phyloP scores from a whole-genome alignment of 2,329 filamentous ascomycete genomes.

The Claviceps sorghi region DNA sequence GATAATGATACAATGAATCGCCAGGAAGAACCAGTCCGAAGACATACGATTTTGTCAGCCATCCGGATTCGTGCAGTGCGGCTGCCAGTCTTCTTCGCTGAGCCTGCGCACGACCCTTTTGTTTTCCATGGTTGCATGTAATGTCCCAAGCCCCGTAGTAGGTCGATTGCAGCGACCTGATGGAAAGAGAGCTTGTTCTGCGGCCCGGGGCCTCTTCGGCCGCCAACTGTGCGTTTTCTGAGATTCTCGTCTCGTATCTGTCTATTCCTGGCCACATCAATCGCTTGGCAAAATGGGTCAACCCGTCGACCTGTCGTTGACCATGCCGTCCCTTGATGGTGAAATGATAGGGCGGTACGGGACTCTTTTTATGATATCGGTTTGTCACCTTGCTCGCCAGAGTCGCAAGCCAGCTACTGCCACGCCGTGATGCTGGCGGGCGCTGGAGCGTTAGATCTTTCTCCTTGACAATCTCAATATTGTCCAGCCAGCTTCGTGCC shows the following conservation, averaged over 20 bases:
- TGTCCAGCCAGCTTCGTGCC: constrained; percentile 52
- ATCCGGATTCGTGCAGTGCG: constrained; percentile 43
- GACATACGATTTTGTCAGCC: constrained; percentile 54
- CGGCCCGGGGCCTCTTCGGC: constrained; percentile 21
- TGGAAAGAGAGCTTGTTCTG: constrained; percentile 20
- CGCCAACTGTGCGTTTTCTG: constrained; percentile 30
- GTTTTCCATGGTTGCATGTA: constrained; percentile 15
- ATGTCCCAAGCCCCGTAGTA: constrained; percentile 32
- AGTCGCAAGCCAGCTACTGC: constrained; percentile 38
- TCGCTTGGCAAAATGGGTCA: constrained; percentile 49
- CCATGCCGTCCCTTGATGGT: constrained; percentile 40
- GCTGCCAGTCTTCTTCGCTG: constrained; percentile 41
- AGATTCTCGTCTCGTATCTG: constrained; percentile 31
- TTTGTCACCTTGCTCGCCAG: constrained; percentile 40
- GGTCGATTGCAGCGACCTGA: constrained; percentile 25
- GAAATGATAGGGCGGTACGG: constrained; percentile 23
- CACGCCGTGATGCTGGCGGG: constrained; percentile 8
- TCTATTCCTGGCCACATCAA: constrained; percentile 49
- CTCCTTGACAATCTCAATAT: constrained; percentile 42
- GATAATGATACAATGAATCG: constrained; percentile 45
- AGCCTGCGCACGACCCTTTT: constrained; percentile 20
- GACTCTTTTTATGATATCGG: constrained; percentile 23
- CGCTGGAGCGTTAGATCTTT: constrained; percentile 13
- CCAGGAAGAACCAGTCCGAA: constrained; percentile 52
- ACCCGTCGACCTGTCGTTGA: constrained; percentile 43